Conservation (phyloP, 1,139 yeast genomes). For the Scheffersomyces illinoinensis region DNA sequence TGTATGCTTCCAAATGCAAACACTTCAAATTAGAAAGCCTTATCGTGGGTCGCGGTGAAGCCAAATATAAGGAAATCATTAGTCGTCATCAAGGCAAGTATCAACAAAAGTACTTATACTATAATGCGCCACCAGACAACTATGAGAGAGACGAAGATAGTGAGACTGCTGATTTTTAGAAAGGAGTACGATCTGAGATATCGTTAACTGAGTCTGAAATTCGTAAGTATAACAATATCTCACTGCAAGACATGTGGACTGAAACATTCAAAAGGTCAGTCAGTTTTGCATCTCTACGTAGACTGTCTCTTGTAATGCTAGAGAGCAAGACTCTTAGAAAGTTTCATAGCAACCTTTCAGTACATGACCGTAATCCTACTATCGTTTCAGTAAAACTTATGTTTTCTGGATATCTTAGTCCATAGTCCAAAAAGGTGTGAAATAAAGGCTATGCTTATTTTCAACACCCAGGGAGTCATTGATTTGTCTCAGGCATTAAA, state of each 20-base stretch:
- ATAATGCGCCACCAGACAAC: neutral
- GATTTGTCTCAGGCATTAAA: slow-evolving; percentile 8
- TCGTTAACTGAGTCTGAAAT: neutral
- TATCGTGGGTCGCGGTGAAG: slow-evolving; percentile 27
- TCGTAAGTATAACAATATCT: neutral
- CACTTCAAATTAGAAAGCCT: slow-evolving; percentile 25
- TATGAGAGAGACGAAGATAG: neutral
- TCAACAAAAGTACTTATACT: slow-evolving; percentile 2
- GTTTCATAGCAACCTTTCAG: neutral
- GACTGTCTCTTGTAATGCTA: neutral
- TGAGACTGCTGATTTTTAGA: neutral
- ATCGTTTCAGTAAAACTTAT: neutral
- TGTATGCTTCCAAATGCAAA: slow-evolving; percentile 9
- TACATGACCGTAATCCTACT: neutral
- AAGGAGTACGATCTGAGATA: neutral
- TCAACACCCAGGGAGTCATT: slow-evolving; percentile 6
- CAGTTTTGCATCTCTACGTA: neutral
- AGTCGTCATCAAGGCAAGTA: slow-evolving; percentile 19
- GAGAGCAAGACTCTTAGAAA: neutral
- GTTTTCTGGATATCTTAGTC: neutral
- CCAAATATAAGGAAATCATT: slow-evolving; percentile 20
- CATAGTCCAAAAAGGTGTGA: neutral
- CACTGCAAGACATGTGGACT: neutral
- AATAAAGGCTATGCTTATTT: neutral
- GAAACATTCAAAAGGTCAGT: neutral